Percentiles rank a stretch among this genome's conserved stretches.
Conservation (phyloP, 345 rosid species). For the Eucalyptus cloeziana region DNA sequence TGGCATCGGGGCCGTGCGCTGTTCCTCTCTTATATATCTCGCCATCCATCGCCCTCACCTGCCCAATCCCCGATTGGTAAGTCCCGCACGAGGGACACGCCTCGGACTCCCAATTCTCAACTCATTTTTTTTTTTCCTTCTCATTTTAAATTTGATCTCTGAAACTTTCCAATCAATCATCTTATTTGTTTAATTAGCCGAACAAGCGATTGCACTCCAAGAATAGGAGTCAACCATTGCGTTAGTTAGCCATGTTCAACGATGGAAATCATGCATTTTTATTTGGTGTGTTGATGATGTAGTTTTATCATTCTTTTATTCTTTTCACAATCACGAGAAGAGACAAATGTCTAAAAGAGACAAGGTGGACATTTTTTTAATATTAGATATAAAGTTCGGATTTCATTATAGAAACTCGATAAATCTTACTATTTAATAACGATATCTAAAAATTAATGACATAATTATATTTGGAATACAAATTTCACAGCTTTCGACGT, state of each 20-base stretch:
- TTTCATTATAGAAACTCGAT: too few species aligned
- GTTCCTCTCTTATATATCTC: neutral
- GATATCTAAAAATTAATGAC: neutral
- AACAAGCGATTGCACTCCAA: neutral
- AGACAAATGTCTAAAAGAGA: accelerated
- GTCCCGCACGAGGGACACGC: neutral
- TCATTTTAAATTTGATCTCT: neutral
- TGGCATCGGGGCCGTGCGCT: neutral
- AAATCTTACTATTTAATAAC: neutral
- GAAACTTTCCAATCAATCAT: neutral
- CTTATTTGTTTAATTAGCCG: neutral
- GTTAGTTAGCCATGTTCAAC: neutral
- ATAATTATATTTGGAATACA: neutral
- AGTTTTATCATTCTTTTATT: neutral
- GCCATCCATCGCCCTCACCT: neutral
- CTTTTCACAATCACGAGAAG: accelerated
- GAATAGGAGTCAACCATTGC: neutral
- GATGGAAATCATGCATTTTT: neutral
- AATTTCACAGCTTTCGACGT: neutral
- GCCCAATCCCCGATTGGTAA: neutral
- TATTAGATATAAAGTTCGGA: too few species aligned
- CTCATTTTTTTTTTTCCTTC: accelerated
- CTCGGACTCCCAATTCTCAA: neutral
- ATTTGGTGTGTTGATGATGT: accelerated
- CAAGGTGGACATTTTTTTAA: accelerated